phyloP scores from a whole-genome alignment of 2,329 filamentous ascomycete genomes.

The Cercospora citrullina region DNA sequence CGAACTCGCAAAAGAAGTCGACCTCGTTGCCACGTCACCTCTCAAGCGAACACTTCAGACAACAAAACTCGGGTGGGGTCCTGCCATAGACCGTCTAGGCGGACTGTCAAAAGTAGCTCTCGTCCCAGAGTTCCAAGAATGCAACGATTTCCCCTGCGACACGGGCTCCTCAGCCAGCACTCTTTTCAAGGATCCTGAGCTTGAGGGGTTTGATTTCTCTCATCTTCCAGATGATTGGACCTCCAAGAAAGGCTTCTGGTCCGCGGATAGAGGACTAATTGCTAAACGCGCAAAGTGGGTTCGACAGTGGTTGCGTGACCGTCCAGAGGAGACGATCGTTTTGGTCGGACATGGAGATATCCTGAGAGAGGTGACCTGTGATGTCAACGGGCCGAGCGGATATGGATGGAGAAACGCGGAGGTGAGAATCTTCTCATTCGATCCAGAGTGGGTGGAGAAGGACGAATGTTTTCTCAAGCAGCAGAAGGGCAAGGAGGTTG shows the following conservation, averaged over 20 bases:
- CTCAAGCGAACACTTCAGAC: conserved; percentile 39
- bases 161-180: conserved; percentile 31
- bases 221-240: conserved; percentile 36
- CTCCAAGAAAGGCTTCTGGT: conserved; percentile 36
- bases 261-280: conserved; percentile 24
- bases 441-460: conserved; percentile 28
- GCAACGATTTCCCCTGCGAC: conserved; percentile 38
- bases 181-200: conserved; percentile 32
- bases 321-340: conserved; percentile 38
- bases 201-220: conserved; percentile 34
- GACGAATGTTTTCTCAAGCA: conserved; percentile 35
- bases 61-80: conserved; percentile 34
- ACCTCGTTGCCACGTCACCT: conserved; percentile 36
- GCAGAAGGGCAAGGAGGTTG: conserved; percentile 30
- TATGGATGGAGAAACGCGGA: conserved; percentile 39
- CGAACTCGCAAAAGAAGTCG: conserved; percentile 30
- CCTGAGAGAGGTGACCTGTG: conserved; percentile 34
- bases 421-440: conserved; percentile 33
- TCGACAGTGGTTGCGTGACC: conserved; percentile 33
- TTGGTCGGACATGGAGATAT: conserved; percentile 40
- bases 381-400: conserved; percentile 26
- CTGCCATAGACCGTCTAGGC: conserved; percentile 34
- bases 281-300: conserved; percentile 35
- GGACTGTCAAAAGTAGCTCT: conserved; percentile 33
- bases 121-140: conserved; percentile 38